Percentiles rank a stretch among this genome's conserved stretches.
Conservation (phyloP, 2,329 filamentous ascomycete genomes). For the Coniochaeta hoffmannii region DNA sequence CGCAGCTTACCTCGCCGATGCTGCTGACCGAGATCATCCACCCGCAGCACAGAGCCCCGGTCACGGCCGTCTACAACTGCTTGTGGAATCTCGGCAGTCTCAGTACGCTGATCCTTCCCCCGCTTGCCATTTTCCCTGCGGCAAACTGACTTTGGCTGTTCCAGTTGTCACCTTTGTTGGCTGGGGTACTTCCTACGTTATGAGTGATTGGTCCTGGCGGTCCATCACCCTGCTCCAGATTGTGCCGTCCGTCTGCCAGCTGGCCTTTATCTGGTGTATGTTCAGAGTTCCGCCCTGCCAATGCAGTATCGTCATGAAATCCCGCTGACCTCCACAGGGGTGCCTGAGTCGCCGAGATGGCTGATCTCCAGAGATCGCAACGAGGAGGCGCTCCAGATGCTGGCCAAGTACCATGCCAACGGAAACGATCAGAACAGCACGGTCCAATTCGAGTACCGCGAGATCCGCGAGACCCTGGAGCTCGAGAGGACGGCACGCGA, state of each 20-base stretch:
- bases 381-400: constrained; percentile 52
- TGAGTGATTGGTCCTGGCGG: constrained; percentile 59
- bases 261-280: constrained; percentile 53
- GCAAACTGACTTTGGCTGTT: neutral
- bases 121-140: neutral
- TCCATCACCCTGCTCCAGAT: constrained; percentile 57
- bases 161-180: constrained; percentile 53
- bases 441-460: constrained; percentile 58
- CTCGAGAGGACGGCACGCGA: constrained; percentile 44
- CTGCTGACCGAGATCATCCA: constrained; percentile 61
- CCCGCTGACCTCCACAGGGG: neutral
- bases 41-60: constrained; percentile 57
- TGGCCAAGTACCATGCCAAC: constrained; percentile 57
- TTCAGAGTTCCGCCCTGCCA: neutral
- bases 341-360: constrained; percentile 63
- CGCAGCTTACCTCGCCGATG: constrained; percentile 57
- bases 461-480: constrained; percentile 57
- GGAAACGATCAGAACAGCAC: constrained; percentile 50
- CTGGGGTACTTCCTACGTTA: constrained; percentile 53
- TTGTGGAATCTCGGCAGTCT: constrained; percentile 46
- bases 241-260: constrained; percentile 52
- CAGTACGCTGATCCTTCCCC: constrained; percentile 20
- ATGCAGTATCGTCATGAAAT: neutral
- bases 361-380: constrained; percentile 56
- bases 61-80: constrained; percentile 62